These are phyloP conservation scores for Melastoma candidum DNA, from an alignment of 441 rosid species.

Conservation along the genomic window DNA sequence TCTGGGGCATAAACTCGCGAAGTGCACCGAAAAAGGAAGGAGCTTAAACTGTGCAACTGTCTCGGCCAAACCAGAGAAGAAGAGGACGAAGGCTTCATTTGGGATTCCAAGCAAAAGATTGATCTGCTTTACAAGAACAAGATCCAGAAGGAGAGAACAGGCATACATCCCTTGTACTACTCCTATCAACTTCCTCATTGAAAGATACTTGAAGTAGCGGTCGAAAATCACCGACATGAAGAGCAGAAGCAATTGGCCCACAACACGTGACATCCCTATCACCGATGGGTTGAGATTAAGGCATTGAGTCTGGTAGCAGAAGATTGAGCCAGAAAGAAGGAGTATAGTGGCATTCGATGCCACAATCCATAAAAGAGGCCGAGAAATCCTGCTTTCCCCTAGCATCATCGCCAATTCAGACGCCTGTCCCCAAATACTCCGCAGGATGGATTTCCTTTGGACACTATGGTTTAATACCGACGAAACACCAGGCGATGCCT, in stretches of 20 bases:
- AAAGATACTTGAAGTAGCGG: conserved; percentile 41
- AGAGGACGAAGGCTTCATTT: conserved; percentile 44
- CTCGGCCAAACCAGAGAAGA: conserved; percentile 72
- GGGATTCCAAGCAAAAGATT: conserved; percentile 54
- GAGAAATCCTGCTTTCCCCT: conserved; percentile 32
- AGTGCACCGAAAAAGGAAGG: conserved; percentile 53
- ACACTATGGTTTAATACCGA: conserved; percentile 16
- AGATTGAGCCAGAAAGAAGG: conserved; percentile 57
- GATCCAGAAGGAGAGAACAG: conserved; percentile 54
- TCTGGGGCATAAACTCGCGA: conserved; percentile 56
- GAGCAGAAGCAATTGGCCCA: conserved; percentile 62
- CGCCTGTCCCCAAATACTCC: conserved; percentile 35
- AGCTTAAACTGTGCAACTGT: conserved; percentile 62
- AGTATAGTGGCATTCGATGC: conserved; percentile 59
- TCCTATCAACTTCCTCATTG: conserved; percentile 52
- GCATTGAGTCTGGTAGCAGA: conserved; percentile 73
- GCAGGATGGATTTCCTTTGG: conserved; percentile 25
- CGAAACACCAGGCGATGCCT: conserved; percentile 44
- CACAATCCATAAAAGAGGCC: conserved; percentile 56
- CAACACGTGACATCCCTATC: conserved; percentile 67
- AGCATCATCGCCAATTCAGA: conserved; percentile 43
- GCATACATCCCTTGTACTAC: conserved; percentile 49
- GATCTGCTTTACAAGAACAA: conserved; percentile 45
- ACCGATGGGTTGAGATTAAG: conserved; percentile 55
- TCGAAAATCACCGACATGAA: conserved; percentile 45